Percentiles rank a stretch among this genome's conserved stretches.
Evolutionary conservation across 441 rosid genomes (phyloP).

Genomic region (Hura crepitans): DNA sequence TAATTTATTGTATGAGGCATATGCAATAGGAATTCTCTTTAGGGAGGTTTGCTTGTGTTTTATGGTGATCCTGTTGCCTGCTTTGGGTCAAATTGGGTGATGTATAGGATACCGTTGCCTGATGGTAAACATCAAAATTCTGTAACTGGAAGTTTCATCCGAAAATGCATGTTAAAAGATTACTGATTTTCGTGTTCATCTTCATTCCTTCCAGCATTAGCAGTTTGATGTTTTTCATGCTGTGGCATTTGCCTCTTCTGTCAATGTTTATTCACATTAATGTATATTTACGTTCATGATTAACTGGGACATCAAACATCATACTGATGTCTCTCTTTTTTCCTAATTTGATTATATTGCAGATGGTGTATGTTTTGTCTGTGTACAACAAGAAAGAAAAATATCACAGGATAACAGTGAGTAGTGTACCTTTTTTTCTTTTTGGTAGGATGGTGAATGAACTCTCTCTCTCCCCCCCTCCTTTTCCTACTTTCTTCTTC

Average conservation of each 20-base stretch:
- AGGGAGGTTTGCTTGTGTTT: too few species aligned
- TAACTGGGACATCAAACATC: too few species aligned
- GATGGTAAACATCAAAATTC: background rate
- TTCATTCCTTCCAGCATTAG: background rate
- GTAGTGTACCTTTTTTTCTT: constrained; percentile 29
- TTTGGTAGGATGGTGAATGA: constrained; percentile 10
- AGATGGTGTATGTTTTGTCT: constrained; percentile 95
- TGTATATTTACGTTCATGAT: too few species aligned
- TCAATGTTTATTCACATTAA: too few species aligned
- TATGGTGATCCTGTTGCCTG: too few species aligned
- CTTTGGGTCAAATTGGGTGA: too few species aligned
- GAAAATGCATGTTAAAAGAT: background rate
- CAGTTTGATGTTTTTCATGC: too few species aligned
- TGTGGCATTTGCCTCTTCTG: too few species aligned
- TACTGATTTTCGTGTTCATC: background rate
- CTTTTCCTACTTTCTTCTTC: background rate
- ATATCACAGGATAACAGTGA: constrained; percentile 75
- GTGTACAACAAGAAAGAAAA: constrained; percentile 96
- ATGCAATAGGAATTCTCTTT: too few species aligned
- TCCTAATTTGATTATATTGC: constrained; percentile 32
- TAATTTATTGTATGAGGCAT: too few species aligned
- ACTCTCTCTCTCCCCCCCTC: background rate
- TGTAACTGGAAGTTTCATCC: background rate
- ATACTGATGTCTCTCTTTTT: background rate
- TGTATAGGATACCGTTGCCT: too few species aligned